Evolutionary conservation across 1,139 yeast genomes (phyloP).

Genomic region (Wickerhamiella infanticola): DNA sequence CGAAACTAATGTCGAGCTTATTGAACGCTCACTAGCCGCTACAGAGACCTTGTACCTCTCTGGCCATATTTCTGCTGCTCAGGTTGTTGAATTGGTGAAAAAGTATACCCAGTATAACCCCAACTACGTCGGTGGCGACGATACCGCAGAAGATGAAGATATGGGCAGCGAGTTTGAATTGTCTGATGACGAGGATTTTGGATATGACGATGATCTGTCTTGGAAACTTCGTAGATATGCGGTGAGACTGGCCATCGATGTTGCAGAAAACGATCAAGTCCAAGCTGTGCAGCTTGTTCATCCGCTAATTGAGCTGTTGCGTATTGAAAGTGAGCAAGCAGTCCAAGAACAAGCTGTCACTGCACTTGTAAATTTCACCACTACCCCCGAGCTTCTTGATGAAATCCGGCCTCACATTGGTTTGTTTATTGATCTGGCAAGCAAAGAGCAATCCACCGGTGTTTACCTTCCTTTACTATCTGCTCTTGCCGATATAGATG

Average conservation of each 20-base stretch:
- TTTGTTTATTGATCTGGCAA: neutral
- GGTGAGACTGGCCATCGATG: conserved; percentile 30
- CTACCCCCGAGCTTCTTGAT: neutral
- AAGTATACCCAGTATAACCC: conserved; percentile 41
- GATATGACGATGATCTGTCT: conserved; percentile 38
- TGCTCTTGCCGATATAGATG: neutral
- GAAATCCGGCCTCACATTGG: neutral
- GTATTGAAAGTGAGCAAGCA: neutral
- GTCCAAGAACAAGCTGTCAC: neutral
- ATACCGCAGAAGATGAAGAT: conserved; percentile 25
- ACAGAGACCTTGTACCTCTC: conserved; percentile 17
- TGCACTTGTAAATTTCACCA: neutral
- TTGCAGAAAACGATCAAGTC: conserved; percentile 27
- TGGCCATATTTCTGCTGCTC: conserved; percentile 17
- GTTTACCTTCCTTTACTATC: neutral
- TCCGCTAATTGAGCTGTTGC: conserved; percentile 8
- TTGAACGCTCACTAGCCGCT: conserved; percentile 22
- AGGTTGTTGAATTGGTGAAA: conserved; percentile 14
- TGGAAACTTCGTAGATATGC: conserved; percentile 56
- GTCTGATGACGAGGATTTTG: conserved; percentile 22
- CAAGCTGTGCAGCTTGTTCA: conserved; percentile 18
- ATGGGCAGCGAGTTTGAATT: conserved; percentile 33
- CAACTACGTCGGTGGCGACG: conserved; percentile 29
- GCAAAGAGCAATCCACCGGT: neutral
- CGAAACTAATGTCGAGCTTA: conserved; percentile 18